Evolutionary conservation across 192 early-diverging fungal species (phyloP).

Genomic region (Mortierella antarctica): DNA sequence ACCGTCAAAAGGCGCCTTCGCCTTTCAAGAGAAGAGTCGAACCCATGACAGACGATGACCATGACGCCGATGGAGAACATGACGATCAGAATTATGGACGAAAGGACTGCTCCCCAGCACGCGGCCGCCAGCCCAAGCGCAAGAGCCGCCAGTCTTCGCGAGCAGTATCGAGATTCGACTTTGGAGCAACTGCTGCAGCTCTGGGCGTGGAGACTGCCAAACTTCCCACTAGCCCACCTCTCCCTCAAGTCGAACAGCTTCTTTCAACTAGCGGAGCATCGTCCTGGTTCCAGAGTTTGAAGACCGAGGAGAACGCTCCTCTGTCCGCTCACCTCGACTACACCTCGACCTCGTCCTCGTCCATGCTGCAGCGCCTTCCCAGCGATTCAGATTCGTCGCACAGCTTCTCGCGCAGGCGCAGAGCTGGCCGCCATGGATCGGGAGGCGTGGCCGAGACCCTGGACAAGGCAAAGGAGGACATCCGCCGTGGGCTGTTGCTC

Average conservation of each 20-base stretch:
- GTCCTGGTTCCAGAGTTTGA: conserved; percentile 49
- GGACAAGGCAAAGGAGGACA: conserved; percentile 58
- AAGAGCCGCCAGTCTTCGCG: conserved; percentile 31
- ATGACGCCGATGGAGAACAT: conserved; percentile 49
- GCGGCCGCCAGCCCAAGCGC: conserved; percentile 39
- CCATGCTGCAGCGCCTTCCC: conserved; percentile 18
- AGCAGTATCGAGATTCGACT: conserved; percentile 45
- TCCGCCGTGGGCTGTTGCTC: conserved; percentile 47
- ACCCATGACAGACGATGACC: conserved; percentile 36
- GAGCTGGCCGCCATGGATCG: conserved; percentile 36
- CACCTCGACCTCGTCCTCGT: conserved; percentile 34
- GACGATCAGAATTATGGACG: conserved; percentile 18
- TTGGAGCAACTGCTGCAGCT: conserved; percentile 11
- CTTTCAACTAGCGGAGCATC: conserved; percentile 38
- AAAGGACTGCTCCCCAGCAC: conserved; percentile 34
- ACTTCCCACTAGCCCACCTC: conserved; percentile 35
- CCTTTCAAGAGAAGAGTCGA: conserved; percentile 30
- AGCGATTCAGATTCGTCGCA: conserved; percentile 34
- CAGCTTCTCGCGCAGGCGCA: conserved; percentile 43
- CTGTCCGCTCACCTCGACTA: conserved; percentile 36
- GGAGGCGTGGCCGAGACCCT: conserved; percentile 38
- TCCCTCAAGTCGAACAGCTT: conserved; percentile 43
- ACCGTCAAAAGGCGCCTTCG: conserved; percentile 36
- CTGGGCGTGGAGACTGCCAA: conserved; percentile 20
- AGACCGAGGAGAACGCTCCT: conserved; percentile 48